These are phyloP conservation scores for Paracamarosporium sp. DNA, from an alignment of 2,329 filamentous ascomycete genomes.

Conservation along the genomic window DNA sequence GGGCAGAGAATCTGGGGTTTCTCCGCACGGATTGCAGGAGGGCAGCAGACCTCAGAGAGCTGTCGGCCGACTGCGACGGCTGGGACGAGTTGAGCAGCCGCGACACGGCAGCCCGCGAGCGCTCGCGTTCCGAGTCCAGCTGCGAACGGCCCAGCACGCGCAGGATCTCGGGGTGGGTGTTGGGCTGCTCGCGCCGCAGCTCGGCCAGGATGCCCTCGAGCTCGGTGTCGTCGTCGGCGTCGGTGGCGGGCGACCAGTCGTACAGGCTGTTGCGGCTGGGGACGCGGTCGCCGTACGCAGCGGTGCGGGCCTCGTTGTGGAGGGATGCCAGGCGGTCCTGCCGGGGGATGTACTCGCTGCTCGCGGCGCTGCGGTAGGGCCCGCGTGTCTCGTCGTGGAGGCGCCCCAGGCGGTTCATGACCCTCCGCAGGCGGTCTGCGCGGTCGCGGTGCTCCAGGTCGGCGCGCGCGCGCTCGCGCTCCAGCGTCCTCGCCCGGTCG, in stretches of 20 bases:
- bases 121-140: slow-evolving; percentile 40
- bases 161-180: slow-evolving; percentile 48
- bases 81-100: slow-evolving; percentile 30
- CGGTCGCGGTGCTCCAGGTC: slow-evolving; percentile 48
- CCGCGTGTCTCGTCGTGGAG: slow-evolving; percentile 46
- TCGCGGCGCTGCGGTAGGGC: neutral
- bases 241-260: slow-evolving; percentile 63
- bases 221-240: slow-evolving; percentile 46
- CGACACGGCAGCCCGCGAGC: slow-evolving; percentile 32
- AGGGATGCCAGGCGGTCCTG: slow-evolving; percentile 55
- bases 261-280: slow-evolving; percentile 63
- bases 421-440: slow-evolving; percentile 45
- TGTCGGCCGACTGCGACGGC: slow-evolving; percentile 34
- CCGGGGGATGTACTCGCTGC: slow-evolving; percentile 44
- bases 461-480: slow-evolving; percentile 39
- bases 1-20: slow-evolving; percentile 47
- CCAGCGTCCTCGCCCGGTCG: slow-evolving; percentile 25
- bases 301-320: slow-evolving; percentile 33
- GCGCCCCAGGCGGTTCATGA: slow-evolving; percentile 54
- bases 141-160: slow-evolving; percentile 46
- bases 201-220: slow-evolving; percentile 50
- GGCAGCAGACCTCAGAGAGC: slow-evolving; percentile 47
- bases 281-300: slow-evolving; percentile 61
- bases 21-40: slow-evolving; percentile 50
- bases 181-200: slow-evolving; percentile 47